phyloP scores from a whole-genome alignment of 2,329 filamentous ascomycete genomes.

The Aspergillus udagawae region DNA sequence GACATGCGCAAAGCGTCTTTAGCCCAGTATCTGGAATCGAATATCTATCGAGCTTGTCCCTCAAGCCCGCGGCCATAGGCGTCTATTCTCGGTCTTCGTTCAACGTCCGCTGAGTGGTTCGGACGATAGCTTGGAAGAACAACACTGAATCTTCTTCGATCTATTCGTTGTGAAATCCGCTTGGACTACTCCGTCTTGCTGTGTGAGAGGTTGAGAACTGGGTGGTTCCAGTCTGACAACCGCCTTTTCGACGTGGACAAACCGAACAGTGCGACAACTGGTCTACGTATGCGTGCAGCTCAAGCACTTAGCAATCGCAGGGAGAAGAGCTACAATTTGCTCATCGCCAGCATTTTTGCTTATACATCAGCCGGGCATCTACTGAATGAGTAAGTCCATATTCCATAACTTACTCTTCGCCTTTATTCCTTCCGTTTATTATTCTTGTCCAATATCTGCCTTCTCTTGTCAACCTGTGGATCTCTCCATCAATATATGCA shows the following conservation, averaged over 20 bases:
- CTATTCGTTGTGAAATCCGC: not conserved
- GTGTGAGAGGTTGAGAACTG: not conserved
- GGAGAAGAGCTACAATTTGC: not conserved
- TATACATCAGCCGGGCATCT: not conserved
- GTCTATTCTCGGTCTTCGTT: not conserved
- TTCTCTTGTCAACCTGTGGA: not conserved
- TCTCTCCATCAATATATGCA: not conserved
- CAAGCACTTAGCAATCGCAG: not conserved
- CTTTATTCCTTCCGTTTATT: not conserved
- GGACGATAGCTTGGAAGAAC: not conserved
- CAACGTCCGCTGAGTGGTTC: not conserved
- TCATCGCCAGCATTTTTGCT: not conserved
- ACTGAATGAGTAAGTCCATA: not conserved
- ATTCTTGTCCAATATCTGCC: not conserved
- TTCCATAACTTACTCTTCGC: not conserved
- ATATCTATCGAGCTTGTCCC: constrained; percentile 22
- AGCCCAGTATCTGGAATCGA: constrained; percentile 15
- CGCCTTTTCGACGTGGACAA: constrained; percentile 8
- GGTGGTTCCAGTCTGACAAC: not conserved
- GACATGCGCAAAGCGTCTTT: constrained; percentile 13
- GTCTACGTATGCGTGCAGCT: not conserved
- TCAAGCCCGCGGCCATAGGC: constrained; percentile 6
- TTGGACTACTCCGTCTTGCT: not conserved
- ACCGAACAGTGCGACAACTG: not conserved
- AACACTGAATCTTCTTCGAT: not conserved